A percentile compares a stretch with the other conserved stretches of the same genome.
Evolutionary conservation across 805 yeast genomes (phyloP).

Genomic region (Hanseniaspora vineae): DNA sequence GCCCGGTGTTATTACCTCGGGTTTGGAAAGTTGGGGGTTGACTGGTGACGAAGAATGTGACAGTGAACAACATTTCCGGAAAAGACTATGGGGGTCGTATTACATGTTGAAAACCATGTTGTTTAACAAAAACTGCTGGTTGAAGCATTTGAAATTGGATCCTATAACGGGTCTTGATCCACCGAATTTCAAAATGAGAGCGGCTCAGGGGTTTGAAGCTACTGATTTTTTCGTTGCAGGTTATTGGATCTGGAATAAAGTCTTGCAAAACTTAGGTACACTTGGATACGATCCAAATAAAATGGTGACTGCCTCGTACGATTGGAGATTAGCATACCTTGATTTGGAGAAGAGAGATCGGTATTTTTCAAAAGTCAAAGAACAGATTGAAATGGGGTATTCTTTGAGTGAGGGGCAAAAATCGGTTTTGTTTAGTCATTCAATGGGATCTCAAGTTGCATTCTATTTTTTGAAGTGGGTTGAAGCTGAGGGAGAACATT

Average conservation of each 20-base stretch:
- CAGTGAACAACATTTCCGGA: constrained; percentile 71
- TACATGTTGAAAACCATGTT: constrained; percentile 90
- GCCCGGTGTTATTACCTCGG: constrained; percentile 94
- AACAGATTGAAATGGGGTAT: constrained; percentile 52
- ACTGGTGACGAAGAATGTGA: constrained; percentile 71
- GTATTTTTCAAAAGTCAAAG: constrained; percentile 67
- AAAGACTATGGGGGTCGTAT: constrained; percentile 93
- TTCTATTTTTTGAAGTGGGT: constrained; percentile 93
- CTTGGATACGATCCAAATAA: constrained; percentile 87
- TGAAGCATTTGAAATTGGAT: constrained; percentile 80
- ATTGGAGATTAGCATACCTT: constrained; percentile 86
- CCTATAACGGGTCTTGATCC: constrained; percentile 91
- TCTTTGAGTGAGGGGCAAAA: constrained; percentile 41
- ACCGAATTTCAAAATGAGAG: constrained; percentile 61
- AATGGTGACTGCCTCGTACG: constrained; percentile 87
- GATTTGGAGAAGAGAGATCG: constrained; percentile 82
- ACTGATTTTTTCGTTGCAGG: constrained; percentile 96
- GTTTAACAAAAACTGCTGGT: constrained; percentile 86
- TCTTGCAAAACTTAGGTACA: constrained; percentile 87
- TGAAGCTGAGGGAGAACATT: constrained; percentile 68
- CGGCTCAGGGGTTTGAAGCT: constrained; percentile 94
- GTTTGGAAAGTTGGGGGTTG: constrained; percentile 87
- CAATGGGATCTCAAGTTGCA: constrained; percentile 91
- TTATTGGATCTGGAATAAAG: constrained; percentile 97
- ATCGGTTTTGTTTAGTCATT: constrained; percentile 73